Evolutionary conservation across 331 rosid genomes (phyloP), one percentile per base, ranked within the genome.

Genomic region (Pyracantha coccinea): DNA sequence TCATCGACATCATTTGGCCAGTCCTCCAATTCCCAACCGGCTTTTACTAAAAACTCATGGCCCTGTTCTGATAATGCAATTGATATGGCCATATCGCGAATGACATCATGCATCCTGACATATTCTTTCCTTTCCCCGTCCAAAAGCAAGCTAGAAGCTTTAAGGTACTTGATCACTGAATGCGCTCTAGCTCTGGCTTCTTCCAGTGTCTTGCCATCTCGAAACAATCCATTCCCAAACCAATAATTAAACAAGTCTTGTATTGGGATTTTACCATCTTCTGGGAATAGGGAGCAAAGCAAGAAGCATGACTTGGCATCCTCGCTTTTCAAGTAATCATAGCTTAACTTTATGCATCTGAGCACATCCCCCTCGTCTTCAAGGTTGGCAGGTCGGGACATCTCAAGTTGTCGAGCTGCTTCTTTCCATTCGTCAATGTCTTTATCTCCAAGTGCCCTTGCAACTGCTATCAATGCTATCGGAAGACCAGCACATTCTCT

Each of bases 41-140:
- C 55, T 47, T 69, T 14, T 17, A 69, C 80, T 33, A 68, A 57
- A 41, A 45, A 68, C 17, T 8, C 9, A 17, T 20, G 70, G 28
- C 29, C 53, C 11, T 20, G 50, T 66, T 11, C 24, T 5, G 53
- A 21, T 4, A 15, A 58, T 4, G 72, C 12, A 61, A 52, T 61
- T 3, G 0, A 25, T 21, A 70, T 15, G 20, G 81, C 81, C 5
- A 24, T 44, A 70, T 70, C 76, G 0, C 50, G 72, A 4, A 78
- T 55, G 7, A 78, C 81, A 24, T 78, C 81, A 7, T 78, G 81
- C 81, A 77, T 77, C 44, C 17, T 78, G 15, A 78, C 72, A 5
- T n/a, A 45, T 12, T 20, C 73, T 4, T 33, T 15, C 12, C n/a
- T 1, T 14, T 24, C 19, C 0, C 67, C 24, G 0, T 32, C 29